phyloP scores from a whole-genome alignment of 2,329 filamentous ascomycete genomes.

The Verticillium klebahnii region DNA sequence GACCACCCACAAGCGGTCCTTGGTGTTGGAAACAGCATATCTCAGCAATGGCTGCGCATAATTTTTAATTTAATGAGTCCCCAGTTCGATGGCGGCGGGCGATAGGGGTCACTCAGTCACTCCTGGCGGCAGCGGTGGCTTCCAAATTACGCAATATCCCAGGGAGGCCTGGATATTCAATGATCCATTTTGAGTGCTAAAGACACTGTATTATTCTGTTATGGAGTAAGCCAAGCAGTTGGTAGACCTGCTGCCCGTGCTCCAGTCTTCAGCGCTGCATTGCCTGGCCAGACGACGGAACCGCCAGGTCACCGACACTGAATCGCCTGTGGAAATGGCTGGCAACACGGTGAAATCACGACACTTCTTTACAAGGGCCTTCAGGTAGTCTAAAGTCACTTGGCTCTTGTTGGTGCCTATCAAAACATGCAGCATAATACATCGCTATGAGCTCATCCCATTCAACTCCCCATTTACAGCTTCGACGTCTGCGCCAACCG shows the following conservation, averaged over 20 bases:
- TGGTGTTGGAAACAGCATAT: too few relatives aligned
- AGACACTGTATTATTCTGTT: background rate
- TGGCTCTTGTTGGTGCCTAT: background rate
- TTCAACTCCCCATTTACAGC: background rate
- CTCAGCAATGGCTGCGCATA: too few relatives aligned
- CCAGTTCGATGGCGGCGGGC: background rate
- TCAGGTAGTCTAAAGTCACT: background rate
- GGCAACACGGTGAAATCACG: too few relatives aligned
- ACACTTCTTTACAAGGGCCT: too few relatives aligned
- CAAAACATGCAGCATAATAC: background rate
- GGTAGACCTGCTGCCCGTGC: too few relatives aligned
- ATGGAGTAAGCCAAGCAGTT: background rate
- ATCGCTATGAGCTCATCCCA: background rate
- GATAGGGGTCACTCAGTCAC: background rate
- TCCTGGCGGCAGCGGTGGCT: background rate
- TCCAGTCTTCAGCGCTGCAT: too few relatives aligned
- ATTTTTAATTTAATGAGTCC: background rate
- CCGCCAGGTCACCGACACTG: too few relatives aligned
- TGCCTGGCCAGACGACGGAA: too few relatives aligned
- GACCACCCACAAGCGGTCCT: too few relatives aligned
- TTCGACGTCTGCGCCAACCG: constrained; percentile 23
- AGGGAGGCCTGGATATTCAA: background rate
- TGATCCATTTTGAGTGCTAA: background rate
- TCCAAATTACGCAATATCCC: background rate
- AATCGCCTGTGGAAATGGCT: too few relatives aligned